Evolutionary conservation across 2,329 filamentous ascomycete species (phyloP), one percentile per base, ranked within the genome.

Genomic region (Penicillium sp.): DNA sequence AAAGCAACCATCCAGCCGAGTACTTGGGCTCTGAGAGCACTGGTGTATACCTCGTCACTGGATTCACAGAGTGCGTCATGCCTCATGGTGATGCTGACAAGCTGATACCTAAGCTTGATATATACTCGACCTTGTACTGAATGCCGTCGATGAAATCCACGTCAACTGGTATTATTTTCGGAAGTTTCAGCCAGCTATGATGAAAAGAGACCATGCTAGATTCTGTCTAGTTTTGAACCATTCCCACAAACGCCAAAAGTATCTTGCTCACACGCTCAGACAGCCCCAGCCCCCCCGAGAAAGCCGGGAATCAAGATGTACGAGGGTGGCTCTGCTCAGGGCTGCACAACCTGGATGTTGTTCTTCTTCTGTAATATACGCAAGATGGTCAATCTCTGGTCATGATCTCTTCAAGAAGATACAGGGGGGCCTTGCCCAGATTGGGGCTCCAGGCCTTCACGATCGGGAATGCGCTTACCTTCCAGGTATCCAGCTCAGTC

Each of bases 401-500:
- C 24, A 16, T 29, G 23, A 31, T 13, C 9, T 21, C 36, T 39
- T 39, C n/a, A 39, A 6, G 6, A 13, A 39, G 16, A 39, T 39
- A 39, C 5, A 21, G 16, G 16, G 21, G 36, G 12, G 36, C 36
- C 18, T 39, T 18, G 16, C 18, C 18, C 34, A 8, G 16, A 16
- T 21, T 21, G 9, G 36, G 9, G 18, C 10, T 39, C 21, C 13
- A 23, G 9, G 36, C 10, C 9, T 16, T 47, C 42, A n/a, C 6
- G 26, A 41, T 16, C 23, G 16, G n/a, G 38, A 26, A 39, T 29
- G 21, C 41, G 69, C 85, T 53, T 76, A 95, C 93, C 90, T 99
- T 99, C 94, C 94, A 99, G 74, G 87, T 92, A 71, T 99, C 93
- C 80, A 99, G 84, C 70, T 99, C 94, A 39, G 90, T 85, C 73